These are phyloP conservation scores for Artemisia argyi DNA, from an alignment of 129 eudicot species.

Conservation along the genomic window DNA sequence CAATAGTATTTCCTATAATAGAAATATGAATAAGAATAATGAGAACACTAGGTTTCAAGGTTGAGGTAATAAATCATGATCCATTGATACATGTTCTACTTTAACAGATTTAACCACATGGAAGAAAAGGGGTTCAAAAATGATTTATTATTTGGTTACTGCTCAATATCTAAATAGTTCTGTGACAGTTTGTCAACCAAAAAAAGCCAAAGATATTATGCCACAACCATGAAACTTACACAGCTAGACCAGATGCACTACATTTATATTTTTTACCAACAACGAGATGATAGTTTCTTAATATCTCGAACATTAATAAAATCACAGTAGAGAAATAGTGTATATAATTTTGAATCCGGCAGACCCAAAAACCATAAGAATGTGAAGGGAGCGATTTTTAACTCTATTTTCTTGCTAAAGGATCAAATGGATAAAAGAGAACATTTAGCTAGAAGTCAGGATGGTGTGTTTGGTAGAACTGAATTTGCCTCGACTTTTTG, in stretches of 20 bases:
- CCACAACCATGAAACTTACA: not conserved
- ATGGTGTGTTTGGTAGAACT: too few species aligned
- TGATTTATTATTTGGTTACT: not conserved
- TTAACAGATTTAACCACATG: not conserved
- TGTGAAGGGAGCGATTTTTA: not conserved
- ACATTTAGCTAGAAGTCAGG: too few species aligned
- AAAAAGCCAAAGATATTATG: not conserved
- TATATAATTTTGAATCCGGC: not conserved
- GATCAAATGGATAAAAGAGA: not conserved
- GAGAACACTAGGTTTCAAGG: not conserved
- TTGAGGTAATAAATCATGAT: not conserved
- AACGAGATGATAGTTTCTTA: not conserved
- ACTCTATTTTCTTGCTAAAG: not conserved
- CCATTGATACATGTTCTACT: not conserved
- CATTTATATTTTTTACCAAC: not conserved
- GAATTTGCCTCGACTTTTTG: too few species aligned
- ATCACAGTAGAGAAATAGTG: not conserved
- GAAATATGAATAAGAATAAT: not conserved
- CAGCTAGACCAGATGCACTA: not conserved
- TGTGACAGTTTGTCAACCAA: not conserved
- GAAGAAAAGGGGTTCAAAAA: not conserved
- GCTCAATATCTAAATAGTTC: not conserved
- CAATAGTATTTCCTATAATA: slow-evolving; percentile 52
- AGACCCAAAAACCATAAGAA: not conserved
- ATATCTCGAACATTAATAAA: not conserved